phyloP scores from a whole-genome alignment of 2,329 filamentous ascomycete species.

The Aspergillus phoenicis region DNA sequence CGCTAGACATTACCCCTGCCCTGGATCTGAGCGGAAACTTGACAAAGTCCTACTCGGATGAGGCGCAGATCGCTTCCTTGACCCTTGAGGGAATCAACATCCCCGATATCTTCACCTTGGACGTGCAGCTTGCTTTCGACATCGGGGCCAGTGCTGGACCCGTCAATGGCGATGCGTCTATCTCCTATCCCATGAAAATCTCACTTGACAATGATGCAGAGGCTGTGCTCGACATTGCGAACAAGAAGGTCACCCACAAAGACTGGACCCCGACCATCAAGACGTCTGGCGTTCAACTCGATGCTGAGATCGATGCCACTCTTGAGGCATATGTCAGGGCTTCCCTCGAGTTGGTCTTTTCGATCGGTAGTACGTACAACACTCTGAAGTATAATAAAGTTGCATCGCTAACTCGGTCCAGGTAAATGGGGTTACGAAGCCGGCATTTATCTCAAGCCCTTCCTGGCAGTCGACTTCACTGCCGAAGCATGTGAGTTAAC shows the following conservation, averaged over 20 bases:
- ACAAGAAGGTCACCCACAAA: conserved; percentile 17
- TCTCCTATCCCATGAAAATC: conserved; percentile 19
- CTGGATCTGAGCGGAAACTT: conserved; percentile 24
- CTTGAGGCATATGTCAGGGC: conserved; percentile 20
- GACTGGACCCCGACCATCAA: conserved; percentile 21
- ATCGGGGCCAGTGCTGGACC: conserved; percentile 21
- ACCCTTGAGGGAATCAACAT: conserved; percentile 26
- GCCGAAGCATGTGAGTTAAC: conserved; percentile 20
- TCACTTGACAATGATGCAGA: conserved; percentile 23
- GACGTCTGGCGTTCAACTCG: conserved; percentile 16
- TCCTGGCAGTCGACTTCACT: conserved; percentile 14
- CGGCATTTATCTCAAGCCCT: conserved; percentile 23
- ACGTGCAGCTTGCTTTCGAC: conserved; percentile 23
- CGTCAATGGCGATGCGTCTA: conserved; percentile 23
- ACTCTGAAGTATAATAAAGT: background rate
- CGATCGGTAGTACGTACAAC: conserved; percentile 16
- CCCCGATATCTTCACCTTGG: conserved; percentile 22
- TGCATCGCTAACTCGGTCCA: conserved; percentile 10
- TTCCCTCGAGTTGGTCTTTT: conserved; percentile 15
- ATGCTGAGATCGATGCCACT: conserved; percentile 20
- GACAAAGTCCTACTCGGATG: conserved; percentile 15
- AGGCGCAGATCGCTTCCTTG: conserved; percentile 21
- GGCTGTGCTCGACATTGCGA: conserved; percentile 24
- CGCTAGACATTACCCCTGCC: conserved; percentile 19
- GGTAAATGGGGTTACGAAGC: conserved; percentile 20